phyloP scores from a whole-genome alignment of 306 rosid genomes.

The Lathyrus aphaca region DNA sequence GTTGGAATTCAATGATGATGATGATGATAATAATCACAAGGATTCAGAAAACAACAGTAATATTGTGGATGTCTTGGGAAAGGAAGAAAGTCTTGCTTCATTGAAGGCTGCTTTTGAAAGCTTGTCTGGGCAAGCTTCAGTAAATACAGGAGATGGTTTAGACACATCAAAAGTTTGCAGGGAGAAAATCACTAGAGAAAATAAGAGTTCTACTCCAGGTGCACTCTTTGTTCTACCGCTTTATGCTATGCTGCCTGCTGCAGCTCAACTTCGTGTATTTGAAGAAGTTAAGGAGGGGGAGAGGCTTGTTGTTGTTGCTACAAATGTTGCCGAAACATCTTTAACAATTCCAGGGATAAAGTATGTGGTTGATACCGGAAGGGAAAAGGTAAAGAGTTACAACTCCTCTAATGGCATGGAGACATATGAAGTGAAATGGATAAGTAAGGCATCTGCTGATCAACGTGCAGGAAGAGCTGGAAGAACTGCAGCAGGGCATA shows the following conservation, averaged over 20 bases:
- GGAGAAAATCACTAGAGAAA: conserved; percentile 42
- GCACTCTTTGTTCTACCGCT: conserved; percentile 78
- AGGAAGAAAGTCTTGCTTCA: conserved; percentile 57
- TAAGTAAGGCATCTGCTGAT: conserved; percentile 95
- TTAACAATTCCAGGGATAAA: conserved; percentile 89
- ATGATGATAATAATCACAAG: conserved; percentile 44
- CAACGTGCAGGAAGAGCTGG: conserved; percentile 94
- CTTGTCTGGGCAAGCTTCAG: conserved; percentile 51
- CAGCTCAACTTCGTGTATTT: conserved; percentile 78
- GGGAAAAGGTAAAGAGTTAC: conserved; percentile 84
- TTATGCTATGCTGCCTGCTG: conserved; percentile 90
- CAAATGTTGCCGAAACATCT: conserved; percentile 99
- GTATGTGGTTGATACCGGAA: conserved; percentile 92
- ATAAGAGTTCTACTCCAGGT: conserved; percentile 46
- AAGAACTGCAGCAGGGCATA: conserved; percentile 93
- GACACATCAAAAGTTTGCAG: conserved; percentile 42
- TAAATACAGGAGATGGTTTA: conserved; percentile 41
- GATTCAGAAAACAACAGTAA: conserved; percentile 47
- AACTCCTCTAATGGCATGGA: conserved; percentile 81
- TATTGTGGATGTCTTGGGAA: conserved; percentile 51
- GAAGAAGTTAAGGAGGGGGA: conserved; percentile 75
- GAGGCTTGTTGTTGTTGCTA: conserved; percentile 86
- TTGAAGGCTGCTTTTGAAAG: conserved; percentile 81
- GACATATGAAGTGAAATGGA: conserved; percentile 78
- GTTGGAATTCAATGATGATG: conserved; percentile 57